Evolutionary conservation across 2,329 filamentous ascomycete genomes (phyloP), one percentile per base, ranked within the genome.

Genomic region (Raffaelea deltoideospora): DNA sequence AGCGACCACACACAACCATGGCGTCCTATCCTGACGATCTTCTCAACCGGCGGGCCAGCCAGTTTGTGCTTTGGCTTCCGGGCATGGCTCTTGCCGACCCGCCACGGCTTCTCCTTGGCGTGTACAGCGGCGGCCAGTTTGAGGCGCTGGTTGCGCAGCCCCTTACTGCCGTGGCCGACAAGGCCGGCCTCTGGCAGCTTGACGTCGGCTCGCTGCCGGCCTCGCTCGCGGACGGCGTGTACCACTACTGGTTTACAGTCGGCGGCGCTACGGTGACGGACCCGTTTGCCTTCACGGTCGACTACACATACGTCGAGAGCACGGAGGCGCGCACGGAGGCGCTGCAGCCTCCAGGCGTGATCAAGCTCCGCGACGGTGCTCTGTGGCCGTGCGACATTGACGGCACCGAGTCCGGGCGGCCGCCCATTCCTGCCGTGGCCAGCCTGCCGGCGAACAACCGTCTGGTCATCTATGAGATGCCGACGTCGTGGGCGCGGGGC

Each of bases 101-200:
- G 0, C 48, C 48, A 1, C 29, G 37, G 32, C 41, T 48, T 1
- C 28, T 48, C 10, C 40, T 50, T 10, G 47, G 45, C 0, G 41
- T 37, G 10, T 37, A 37, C 30, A 31, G 32, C 10, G 31, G 35
- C 4, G 33, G 31, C 7, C 15, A 18, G 1, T 48, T 48, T 24
- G n/a, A 31, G 10, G 34, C 43, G 33, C 37, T 44, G 9, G 39
- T 33, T 11, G 38, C 35, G 26, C 31, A 41, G 23, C 22, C 60
- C 53, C 31, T 65, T 50, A 42, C 54, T 57, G 31, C 57, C 54
- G 35, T 60, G 53, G n/a, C 62, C 54, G 20, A 59, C 56, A 36
- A 63, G 45, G 43, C 63, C 51, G 17, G 60, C 59, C 43, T 57
- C 51, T 40, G 62, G 62, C 30, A 64, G 50, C 47, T 61, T 56